Evolutionary conservation across 768 basidiomycete genomes (phyloP).

Genomic region (Rhizopogon sp.): DNA sequence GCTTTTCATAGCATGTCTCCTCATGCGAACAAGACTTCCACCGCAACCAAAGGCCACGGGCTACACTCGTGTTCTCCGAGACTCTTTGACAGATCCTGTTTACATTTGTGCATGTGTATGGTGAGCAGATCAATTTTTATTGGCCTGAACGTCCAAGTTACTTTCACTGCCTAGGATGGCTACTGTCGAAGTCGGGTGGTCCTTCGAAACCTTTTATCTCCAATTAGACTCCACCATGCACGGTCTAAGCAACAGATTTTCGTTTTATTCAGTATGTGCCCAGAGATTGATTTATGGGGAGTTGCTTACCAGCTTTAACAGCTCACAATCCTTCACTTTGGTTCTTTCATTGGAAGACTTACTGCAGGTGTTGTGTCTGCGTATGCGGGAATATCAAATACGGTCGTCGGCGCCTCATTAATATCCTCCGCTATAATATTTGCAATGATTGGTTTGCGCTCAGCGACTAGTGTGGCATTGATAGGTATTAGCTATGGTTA

Average conservation of each 20-base stretch:
- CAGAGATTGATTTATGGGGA: neutral
- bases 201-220: constrained; percentile 53
- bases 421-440: constrained; percentile 36
- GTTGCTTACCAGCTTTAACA: constrained; percentile 13
- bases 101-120: constrained; percentile 18
- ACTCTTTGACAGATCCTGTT: constrained; percentile 18
- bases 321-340: constrained; percentile 49
- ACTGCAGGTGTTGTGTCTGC: constrained; percentile 36
- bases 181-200: constrained; percentile 32
- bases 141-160: no score
- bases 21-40: constrained; percentile 36
- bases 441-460: constrained; percentile 36
- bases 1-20: constrained; percentile 31
- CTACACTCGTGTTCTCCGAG: constrained; percentile 15
- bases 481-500: constrained; percentile 44
- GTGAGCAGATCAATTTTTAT: constrained; percentile 2
- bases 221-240: constrained; percentile 50
- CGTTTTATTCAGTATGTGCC: constrained; percentile 49
- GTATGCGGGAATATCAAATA: constrained; percentile 38
- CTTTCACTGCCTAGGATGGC: neutral
- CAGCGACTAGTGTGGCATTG: constrained; percentile 31
- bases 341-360: constrained; percentile 43
- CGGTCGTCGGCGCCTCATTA: constrained; percentile 31
- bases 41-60: constrained; percentile 10
- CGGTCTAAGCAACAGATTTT: constrained; percentile 37